phyloP scores from a whole-genome alignment of 2,329 filamentous ascomycete species.

The Xylaria arbuscula region DNA sequence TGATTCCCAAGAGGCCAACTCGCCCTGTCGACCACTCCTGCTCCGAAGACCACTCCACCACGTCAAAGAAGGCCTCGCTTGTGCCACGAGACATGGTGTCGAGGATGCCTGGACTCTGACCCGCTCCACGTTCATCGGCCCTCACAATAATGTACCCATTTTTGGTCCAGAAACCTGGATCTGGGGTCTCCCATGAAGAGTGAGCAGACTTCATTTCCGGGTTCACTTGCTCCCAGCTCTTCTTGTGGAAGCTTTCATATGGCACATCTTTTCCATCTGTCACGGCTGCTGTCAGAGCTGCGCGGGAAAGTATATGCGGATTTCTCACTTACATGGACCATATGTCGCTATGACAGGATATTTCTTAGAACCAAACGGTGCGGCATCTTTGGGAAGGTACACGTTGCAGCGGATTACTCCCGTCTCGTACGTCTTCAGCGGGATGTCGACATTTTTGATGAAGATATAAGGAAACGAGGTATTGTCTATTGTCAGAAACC shows the following conservation, averaged over 20 bases:
- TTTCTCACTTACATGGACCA: conserved; percentile 79
- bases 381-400: conserved; percentile 22
- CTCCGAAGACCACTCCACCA: conserved; percentile 61
- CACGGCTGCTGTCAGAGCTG: no score
- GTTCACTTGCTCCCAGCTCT: conserved; percentile 56
- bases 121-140: conserved; percentile 61
- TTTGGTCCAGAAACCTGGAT: conserved; percentile 66
- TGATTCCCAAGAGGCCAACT: conserved; percentile 60
- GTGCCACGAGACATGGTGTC: conserved; percentile 63
- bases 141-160: conserved; percentile 67
- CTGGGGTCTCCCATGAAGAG: conserved; percentile 70
- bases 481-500: conserved; percentile 9
- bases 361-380: no score
- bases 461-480: conserved; percentile 18
- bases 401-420: conserved; percentile 21
- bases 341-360: conserved; percentile 75
- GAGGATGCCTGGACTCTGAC: conserved; percentile 59
- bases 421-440: not conserved
- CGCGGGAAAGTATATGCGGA: no score
- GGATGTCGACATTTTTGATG: conserved; percentile 19
- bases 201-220: conserved; percentile 64
- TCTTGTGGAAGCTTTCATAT: conserved; percentile 63
- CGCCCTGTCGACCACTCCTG: conserved; percentile 62
- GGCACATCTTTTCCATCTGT: no score
- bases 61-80: conserved; percentile 60